These are phyloP conservation scores for Rhodotorula kratochvilovae DNA, from an alignment of 768 basidiomycete genomes.

Conservation along the genomic window DNA sequence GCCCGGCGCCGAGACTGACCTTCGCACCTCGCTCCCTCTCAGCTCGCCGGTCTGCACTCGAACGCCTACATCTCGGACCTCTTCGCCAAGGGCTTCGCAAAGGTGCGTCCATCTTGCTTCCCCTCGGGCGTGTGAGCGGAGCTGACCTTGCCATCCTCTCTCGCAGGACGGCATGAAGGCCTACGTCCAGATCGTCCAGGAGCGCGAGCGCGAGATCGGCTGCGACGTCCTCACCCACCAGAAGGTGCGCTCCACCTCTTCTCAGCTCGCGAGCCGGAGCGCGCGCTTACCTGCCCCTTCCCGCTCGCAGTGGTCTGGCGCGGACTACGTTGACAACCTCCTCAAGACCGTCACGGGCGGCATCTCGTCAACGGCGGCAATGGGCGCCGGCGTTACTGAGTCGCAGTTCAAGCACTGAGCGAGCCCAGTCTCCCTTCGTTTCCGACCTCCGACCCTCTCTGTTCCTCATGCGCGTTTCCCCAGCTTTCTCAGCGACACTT, in stretches of 20 bases:
- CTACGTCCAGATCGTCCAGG: conserved; percentile 89
- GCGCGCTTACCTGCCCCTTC: conserved; percentile 84
- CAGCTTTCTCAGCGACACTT: neutral
- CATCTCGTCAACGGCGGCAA: conserved; percentile 95
- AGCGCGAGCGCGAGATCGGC: conserved; percentile 84
- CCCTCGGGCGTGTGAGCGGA: neutral
- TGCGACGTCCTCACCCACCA: conserved; percentile 98
- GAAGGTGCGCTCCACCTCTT: conserved; percentile 48
- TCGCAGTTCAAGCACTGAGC: conserved; percentile 38
- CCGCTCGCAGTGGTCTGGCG: conserved; percentile 73
- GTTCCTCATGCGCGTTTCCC: no score
- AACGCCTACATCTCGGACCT: conserved; percentile 94
- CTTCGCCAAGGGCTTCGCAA: conserved; percentile 70
- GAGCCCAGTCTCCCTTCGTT: neutral
- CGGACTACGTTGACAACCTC: conserved; percentile 84
- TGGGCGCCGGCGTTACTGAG: conserved; percentile 68
- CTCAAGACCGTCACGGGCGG: conserved; percentile 93
- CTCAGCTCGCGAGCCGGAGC: conserved; percentile 59
- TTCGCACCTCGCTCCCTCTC: conserved; percentile 11
- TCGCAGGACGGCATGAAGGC: conserved; percentile 91
- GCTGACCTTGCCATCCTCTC: neutral
- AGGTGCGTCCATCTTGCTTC: neutral
- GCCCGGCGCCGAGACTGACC: conserved; percentile 13
- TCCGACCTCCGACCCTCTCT: neutral
- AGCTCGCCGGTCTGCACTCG: conserved; percentile 95